Conservation (phyloP, 352 stramenopile species). For the Pythium folliculosum region DNA sequence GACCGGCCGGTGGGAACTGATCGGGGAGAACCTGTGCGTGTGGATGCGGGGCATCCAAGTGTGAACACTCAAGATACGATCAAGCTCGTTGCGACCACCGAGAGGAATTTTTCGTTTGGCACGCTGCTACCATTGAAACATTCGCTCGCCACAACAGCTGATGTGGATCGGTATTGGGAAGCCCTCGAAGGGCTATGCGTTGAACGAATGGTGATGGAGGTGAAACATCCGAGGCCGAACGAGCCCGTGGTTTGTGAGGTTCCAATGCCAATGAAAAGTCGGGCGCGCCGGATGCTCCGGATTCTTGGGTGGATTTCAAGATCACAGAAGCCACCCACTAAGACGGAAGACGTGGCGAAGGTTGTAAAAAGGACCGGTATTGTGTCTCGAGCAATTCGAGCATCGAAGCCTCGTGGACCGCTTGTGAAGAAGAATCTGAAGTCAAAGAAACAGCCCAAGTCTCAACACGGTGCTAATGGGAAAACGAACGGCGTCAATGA, state of each 20-base stretch:
- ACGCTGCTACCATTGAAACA: constrained; percentile 60
- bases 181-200: constrained; percentile 77
- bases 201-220: constrained; percentile 82
- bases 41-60: neutral
- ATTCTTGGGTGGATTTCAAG: constrained; percentile 77
- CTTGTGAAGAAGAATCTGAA: constrained; percentile 26
- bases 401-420: constrained; percentile 21
- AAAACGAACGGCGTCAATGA: neutral
- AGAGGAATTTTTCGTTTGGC: constrained; percentile 74
- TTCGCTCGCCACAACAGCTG: constrained; percentile 35
- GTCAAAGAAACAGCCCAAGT: constrained; percentile 8
- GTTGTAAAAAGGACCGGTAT: constrained; percentile 50
- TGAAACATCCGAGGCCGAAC: constrained; percentile 52
- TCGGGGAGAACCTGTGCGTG: constrained; percentile 9
- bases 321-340: constrained; percentile 49
- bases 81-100: constrained; percentile 59
- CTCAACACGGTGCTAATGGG: neutral
- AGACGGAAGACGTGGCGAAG: constrained; percentile 11
- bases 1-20: constrained; percentile 19
- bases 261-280: constrained; percentile 60
- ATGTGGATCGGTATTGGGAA: constrained; percentile 77
- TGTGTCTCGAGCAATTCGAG: constrained; percentile 55
- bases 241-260: constrained; percentile 58
- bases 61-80: constrained; percentile 37
- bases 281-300: constrained; percentile 63